Evolutionary conservation across 2,329 filamentous ascomycete genomes (phyloP).

Genomic region (Penicillium sp.): DNA sequence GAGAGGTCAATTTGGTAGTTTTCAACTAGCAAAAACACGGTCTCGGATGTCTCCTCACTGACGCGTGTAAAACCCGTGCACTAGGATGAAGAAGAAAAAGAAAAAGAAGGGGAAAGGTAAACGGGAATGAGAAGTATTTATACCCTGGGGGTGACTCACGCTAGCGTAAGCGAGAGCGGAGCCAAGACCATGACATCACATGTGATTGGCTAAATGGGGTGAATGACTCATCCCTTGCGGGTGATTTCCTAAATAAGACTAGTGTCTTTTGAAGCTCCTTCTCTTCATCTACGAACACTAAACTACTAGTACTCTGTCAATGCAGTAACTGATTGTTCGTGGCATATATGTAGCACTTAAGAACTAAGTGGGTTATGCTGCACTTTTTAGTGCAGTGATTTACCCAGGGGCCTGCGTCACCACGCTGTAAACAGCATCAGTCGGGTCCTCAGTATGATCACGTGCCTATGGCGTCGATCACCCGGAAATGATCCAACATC

Average conservation of each 20-base stretch:
- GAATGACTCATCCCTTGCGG: neutral
- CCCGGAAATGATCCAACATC: slow-evolving; percentile 11
- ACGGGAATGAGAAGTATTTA: slow-evolving; percentile 16
- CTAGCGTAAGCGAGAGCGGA: slow-evolving; percentile 32
- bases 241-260: slow-evolving; percentile 1
- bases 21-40: slow-evolving; percentile 88
- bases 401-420: neutral
- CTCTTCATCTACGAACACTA: neutral
- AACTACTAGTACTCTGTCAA: too few species aligned
- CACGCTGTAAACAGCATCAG: neutral
- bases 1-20: slow-evolving; percentile 78
- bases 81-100: slow-evolving; percentile 43
- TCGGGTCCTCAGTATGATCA: slow-evolving; percentile 4
- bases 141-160: slow-evolving; percentile 14
- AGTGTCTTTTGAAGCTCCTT: neutral
- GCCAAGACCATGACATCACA: neutral
- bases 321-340: neutral
- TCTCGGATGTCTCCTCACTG: slow-evolving; percentile 87
- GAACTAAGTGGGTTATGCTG: accelerated
- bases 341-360: neutral
- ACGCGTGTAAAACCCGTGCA: slow-evolving; percentile 73
- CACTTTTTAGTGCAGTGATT: neutral
- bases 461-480: slow-evolving; percentile 24
- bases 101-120: slow-evolving; percentile 29
- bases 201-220: neutral